A percentile compares a stretch with the other conserved stretches of the same genome.
phyloP scores from a whole-genome alignment of 2,329 filamentous ascomycete genomes.

The Ophiocordyceps camponoti-floridani region DNA sequence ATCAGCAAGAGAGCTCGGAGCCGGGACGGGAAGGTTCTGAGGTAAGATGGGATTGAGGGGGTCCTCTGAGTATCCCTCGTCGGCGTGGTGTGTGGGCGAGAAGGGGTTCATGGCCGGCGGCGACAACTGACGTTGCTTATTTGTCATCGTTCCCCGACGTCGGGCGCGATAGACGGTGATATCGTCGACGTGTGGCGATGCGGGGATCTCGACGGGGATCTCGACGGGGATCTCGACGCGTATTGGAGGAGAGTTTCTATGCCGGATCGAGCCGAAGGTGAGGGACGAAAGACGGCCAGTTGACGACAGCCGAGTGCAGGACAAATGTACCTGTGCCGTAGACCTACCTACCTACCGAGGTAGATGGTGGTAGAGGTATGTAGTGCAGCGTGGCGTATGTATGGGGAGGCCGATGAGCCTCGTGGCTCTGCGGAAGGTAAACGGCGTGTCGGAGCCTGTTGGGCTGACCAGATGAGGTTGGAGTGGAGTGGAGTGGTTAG shows the following conservation, averaged over 20 bases:
- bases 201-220: background rate
- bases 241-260: no score
- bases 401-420: background rate
- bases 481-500: background rate
- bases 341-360: no score
- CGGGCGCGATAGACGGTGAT: background rate
- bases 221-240: background rate
- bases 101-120: slow-evolving; percentile 22
- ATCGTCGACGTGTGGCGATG: background rate
- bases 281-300: background rate
- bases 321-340: background rate
- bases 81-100: slow-evolving; percentile 40
- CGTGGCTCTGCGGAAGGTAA: background rate
- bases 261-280: background rate
- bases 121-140: slow-evolving; percentile 9
- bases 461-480: background rate
- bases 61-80: slow-evolving; percentile 81
- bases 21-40: slow-evolving; percentile 15
- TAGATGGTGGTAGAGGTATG: no score
- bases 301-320: background rate
- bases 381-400: background rate
- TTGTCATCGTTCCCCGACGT: slow-evolving; percentile 7
- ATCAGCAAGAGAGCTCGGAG: slow-evolving; percentile 21
- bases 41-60: slow-evolving; percentile 27
- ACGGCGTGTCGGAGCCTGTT: background rate